Conservation (phyloP, 108 stramenopile genomes). For the Skeletonema menzelii region DNA sequence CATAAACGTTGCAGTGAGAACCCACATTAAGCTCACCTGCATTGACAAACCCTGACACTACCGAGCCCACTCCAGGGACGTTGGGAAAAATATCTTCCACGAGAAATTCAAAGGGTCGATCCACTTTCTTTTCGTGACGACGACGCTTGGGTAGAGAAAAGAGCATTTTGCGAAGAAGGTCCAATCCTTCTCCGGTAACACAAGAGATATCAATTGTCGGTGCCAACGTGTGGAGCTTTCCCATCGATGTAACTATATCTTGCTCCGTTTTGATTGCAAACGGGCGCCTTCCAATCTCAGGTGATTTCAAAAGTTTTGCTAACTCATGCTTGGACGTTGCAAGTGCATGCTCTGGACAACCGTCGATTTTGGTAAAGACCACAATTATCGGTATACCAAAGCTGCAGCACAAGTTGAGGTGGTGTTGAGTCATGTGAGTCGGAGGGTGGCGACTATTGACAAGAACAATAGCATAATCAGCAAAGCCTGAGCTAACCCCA, state of each 20-base stretch:
- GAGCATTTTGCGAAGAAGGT: conserved; percentile 90
- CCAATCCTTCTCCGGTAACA: conserved; percentile 95
- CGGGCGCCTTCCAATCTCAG: conserved; percentile 73
- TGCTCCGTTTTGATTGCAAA: conserved; percentile 82
- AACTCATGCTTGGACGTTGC: conserved; percentile 88
- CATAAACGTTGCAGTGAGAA: conserved; percentile 65
- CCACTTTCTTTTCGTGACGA: conserved; percentile 77
- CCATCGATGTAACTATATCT: conserved; percentile 88
- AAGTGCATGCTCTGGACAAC: conserved; percentile 93
- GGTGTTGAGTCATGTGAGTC: conserved; percentile 98
- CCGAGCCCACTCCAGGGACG: conserved; percentile 78
- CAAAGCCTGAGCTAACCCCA: conserved; percentile 94
- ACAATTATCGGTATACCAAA: conserved; percentile 93
- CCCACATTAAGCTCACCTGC: conserved; percentile 80
- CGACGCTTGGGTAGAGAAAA: conserved; percentile 85
- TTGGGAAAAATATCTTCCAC: conserved; percentile 83
- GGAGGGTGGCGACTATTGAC: conserved; percentile 98
- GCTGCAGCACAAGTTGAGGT: conserved; percentile 95
- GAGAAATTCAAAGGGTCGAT: conserved; percentile 83
- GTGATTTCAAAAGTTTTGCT: conserved; percentile 64
- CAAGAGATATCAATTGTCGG: conserved; percentile 96
- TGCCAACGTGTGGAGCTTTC: conserved; percentile 86
- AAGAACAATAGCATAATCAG: conserved; percentile 94
- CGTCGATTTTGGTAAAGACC: conserved; percentile 97
- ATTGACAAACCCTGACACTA: conserved; percentile 83